Conservation (phyloP, 331 rosid species). For the Acacia pycnantha region DNA sequence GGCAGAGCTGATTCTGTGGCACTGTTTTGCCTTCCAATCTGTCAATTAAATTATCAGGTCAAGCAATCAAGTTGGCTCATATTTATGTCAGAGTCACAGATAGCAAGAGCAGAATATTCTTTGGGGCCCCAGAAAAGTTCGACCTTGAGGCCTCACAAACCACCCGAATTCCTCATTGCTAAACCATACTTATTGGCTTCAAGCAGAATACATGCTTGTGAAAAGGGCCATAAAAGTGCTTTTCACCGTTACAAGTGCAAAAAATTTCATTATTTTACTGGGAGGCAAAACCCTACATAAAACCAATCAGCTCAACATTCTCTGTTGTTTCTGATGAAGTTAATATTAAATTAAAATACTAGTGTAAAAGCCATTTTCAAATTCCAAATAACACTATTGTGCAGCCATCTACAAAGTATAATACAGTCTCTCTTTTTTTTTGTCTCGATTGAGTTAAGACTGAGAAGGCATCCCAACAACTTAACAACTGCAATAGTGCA, state of each 20-base stretch:
- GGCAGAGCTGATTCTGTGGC: conserved; percentile 57
- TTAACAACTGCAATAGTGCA: background rate
- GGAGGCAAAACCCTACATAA: background rate
- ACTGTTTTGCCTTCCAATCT: conserved; percentile 79
- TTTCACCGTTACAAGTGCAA: background rate
- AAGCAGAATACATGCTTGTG: background rate
- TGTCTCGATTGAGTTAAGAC: background rate
- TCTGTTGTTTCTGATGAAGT: background rate
- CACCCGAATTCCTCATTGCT: background rate
- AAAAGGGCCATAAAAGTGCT: background rate
- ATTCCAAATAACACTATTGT: background rate
- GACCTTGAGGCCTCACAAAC: background rate
- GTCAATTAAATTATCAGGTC: conserved; percentile 38
- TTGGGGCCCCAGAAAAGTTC: background rate
- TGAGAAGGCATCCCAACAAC: background rate
- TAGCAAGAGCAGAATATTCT: conserved; percentile 12
- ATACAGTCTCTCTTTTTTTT: background rate
- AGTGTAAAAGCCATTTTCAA: background rate
- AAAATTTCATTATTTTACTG: background rate
- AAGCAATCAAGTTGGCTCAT: conserved; percentile 29
- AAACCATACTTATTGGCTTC: background rate
- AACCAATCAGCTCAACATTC: background rate
- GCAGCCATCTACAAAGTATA: background rate
- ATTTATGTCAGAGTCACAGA: conserved; percentile 20
- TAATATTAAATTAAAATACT: background rate